Evolutionary conservation across 805 yeast genomes (phyloP).

Genomic region (Candida ulmi): DNA sequence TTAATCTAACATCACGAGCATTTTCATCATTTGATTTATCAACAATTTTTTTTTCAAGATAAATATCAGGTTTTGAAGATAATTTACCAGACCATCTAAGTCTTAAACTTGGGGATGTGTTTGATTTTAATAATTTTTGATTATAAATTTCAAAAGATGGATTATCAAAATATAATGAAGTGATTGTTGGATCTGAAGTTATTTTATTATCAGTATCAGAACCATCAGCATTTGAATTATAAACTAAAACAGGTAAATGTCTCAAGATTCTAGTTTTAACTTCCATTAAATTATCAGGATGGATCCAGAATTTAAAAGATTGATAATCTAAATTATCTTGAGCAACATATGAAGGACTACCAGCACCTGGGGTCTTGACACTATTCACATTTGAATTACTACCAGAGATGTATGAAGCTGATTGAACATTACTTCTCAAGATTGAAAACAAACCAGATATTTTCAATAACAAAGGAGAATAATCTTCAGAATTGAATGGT

Average conservation of each 20-base stretch:
- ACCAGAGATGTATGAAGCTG: conserved; percentile 21
- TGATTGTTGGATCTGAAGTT: conserved; percentile 71
- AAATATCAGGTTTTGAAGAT: conserved; percentile 68
- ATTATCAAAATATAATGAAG: conserved; percentile 85
- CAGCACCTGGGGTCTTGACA: conserved; percentile 18
- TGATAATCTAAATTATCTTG: conserved; percentile 35
- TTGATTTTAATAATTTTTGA: conserved; percentile 67
- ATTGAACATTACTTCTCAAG: conserved; percentile 62
- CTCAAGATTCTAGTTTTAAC: conserved; percentile 93
- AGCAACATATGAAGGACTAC: conserved; percentile 8
- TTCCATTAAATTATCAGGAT: conserved; percentile 95
- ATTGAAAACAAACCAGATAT: conserved; percentile 77
- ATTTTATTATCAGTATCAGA: conserved; percentile 33
- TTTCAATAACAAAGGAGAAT: conserved; percentile 83
- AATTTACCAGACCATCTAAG: conserved; percentile 89
- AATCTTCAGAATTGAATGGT: conserved; percentile 93
- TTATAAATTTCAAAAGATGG: conserved; percentile 79
- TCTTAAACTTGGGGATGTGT: conserved; percentile 69
- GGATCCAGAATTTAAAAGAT: conserved; percentile 91
- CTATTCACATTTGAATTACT: conserved; percentile 18
- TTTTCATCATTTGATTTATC: conserved; percentile 46
- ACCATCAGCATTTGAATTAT: conserved; percentile 35
- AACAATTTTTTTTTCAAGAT: conserved; percentile 73
- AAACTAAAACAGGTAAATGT: conserved; percentile 87
- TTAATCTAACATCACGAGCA: conserved; percentile 59